Evolutionary conservation across 306 rosid genomes (phyloP), one percentile per base, ranked within the genome.

Genomic region (Vigna angularis): DNA sequence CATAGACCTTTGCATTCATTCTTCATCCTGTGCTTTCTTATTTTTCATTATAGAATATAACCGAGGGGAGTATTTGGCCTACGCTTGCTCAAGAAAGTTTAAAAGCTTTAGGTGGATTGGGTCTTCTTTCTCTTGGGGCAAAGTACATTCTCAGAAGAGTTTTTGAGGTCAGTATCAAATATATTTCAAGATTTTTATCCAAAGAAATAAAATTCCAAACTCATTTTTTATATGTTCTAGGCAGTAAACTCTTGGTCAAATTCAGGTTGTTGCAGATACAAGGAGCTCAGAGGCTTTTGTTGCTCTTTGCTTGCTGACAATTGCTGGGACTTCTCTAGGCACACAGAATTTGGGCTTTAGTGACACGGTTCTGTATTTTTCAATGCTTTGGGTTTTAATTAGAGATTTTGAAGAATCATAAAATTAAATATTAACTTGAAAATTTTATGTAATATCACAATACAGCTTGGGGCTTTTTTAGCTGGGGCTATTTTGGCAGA

Each of bases 231-330:
- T 48, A 18, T 64, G 52, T 63, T 57, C 50, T 53, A 63, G 78
- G 79, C 66, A 69, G 58, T 83, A 81, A 85, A 38, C 61, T 86
- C 71, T 79, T 85, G 84, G 77, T 72, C 66, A 75, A 84, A 73
- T 81, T 82, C 94, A 96, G 99, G 89, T 96, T 86, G 97, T 96
- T 69, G 99, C 99, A 50, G 99, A 96, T 86, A 89, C 99, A 63
- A 96, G 98, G 88, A 96, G 99, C 85, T 91, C 99, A 42, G 99
- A 96, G 90, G 99, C 98, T 81, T 96, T 96, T 84, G 97, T 96
- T 77, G 98, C 99, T 28, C 99, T 96, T 66, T 96, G 98, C 90
- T 88, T 96, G 77, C 88, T 96, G 76, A 96, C 99, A 18, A 85
- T 96, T 81, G 97, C 99, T 34, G 98, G 98, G 81, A 96, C 94